Evolutionary conservation across 805 yeast genomes (phyloP), one percentile per base, ranked within the genome.

Genomic region (Candida odintsovae): DNA sequence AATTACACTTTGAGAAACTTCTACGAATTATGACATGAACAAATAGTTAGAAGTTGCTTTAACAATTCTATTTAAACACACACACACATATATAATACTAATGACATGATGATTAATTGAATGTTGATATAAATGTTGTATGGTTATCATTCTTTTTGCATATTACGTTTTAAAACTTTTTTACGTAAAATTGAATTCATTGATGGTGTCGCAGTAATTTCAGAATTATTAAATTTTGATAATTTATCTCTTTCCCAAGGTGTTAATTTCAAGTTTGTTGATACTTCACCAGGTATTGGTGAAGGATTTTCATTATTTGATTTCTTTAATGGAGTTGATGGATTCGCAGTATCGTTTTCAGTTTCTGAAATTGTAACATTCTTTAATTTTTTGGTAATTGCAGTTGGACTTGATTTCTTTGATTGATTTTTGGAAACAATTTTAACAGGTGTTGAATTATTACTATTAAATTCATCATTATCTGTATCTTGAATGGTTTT

Each of bases 171-270:
- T 12, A 44, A 19, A 3, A 44, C 47, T 18, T 44, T 44, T 25
- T 44, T 44, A 12, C 47, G 18, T 12, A 44, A 12, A 15, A 40
- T 6, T 3, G 18, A 20, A 5, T 28, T 16, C 10, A 33, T 36
- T 20, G 39, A 33, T 35, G 44, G 44, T 2, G 44, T 41, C 15
- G 25, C 39, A 15, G 44, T 47, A 11, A 35, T 44, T 23, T 25
- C 18, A 9, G 22, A 25, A 21, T 21, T 37, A 9, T 20, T 36
- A 13, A 13, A 13, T 26, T 40, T 50, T 10, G 47, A 25, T 15
- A 50, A 15, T 23, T 58, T 49, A 38, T 62, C 66, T 38, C 48
- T 48, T 43, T 62, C 66, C 66, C 66, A 62, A 7, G 66, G 66
- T 10, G 66, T 61, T 40, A 57, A 18, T 19, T 40, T 41, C n/a